Percentiles rank a stretch among this genome's conserved stretches.
phyloP scores from a whole-genome alignment of 139 green algal genomes.

The Chlorella sp. region DNA sequence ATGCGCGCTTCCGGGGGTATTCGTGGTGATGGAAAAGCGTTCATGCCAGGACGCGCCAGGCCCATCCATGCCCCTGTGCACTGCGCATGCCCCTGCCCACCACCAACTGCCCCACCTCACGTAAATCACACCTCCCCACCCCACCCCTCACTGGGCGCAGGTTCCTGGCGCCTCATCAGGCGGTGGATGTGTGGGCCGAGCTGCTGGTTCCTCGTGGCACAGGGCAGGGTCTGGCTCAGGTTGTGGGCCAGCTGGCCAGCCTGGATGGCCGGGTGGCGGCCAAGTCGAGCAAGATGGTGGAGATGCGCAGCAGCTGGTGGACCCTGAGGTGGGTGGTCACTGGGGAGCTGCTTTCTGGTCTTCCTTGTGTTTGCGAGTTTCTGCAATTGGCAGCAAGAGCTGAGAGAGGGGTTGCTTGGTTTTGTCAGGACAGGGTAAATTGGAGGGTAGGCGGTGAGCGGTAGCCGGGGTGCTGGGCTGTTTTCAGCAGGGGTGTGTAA shows the following conservation, averaged over 20 bases:
- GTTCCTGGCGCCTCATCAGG: constrained; percentile 45
- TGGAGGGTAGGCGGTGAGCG: no score
- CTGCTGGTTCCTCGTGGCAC: constrained; percentile 36
- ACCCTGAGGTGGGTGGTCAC: neutral
- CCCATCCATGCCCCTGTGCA: neutral
- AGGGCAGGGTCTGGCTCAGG: constrained; percentile 28
- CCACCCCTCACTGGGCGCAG: neutral
- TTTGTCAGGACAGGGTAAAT: no score
- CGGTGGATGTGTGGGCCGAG: constrained; percentile 59
- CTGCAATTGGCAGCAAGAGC: neutral
- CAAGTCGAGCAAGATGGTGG: constrained; percentile 36
- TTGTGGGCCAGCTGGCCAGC: constrained; percentile 45
- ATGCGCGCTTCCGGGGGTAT: no score
- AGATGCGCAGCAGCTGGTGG: constrained; percentile 27
- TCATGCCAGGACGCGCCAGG: no score
- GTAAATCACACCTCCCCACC: neutral
- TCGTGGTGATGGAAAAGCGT: no score
- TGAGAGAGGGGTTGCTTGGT: no score
- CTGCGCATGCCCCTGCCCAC: neutral
- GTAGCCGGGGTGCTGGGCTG: neutral
- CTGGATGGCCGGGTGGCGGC: constrained; percentile 29
- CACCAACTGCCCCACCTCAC: neutral
- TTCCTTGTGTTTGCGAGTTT: no score
- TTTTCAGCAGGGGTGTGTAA: no score
- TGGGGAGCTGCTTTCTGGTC: no score